A percentile compares a stretch with the other conserved stretches of the same genome.
These are phyloP conservation scores for Wickerhamomyces pijperi DNA, from an alignment of 805 yeast genomes.

Conservation along the genomic window DNA sequence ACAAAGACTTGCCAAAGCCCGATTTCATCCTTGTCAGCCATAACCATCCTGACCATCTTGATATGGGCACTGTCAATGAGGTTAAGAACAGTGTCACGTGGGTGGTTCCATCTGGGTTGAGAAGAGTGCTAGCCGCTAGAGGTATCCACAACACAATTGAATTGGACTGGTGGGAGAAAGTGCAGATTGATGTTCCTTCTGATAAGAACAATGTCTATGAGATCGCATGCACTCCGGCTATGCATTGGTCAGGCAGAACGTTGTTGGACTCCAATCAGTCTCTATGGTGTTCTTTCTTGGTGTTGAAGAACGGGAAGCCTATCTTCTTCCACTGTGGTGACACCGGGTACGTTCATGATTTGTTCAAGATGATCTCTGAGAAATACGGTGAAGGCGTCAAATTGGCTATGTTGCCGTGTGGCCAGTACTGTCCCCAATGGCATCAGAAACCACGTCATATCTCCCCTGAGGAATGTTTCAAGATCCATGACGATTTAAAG, in stretches of 20 bases:
- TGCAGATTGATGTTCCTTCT: slow-evolving; percentile 24
- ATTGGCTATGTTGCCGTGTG: slow-evolving; percentile 79
- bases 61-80: slow-evolving; percentile 38
- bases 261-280: slow-evolving; percentile 72
- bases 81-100: slow-evolving; percentile 59
- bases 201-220: slow-evolving; percentile 45
- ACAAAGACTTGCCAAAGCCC: slow-evolving; percentile 54
- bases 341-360: slow-evolving; percentile 74
- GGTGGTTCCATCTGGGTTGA: slow-evolving; percentile 82
- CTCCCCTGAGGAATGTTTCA: slow-evolving; percentile 66
- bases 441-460: slow-evolving; percentile 86
- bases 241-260: slow-evolving; percentile 93
- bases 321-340: slow-evolving; percentile 89
- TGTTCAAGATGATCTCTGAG: slow-evolving; percentile 56
- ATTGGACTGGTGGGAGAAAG: slow-evolving; percentile 87
- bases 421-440: slow-evolving; percentile 93
- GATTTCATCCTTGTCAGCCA: slow-evolving; percentile 77
- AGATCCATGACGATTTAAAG: slow-evolving; percentile 51
- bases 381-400: slow-evolving; percentile 47
- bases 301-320: slow-evolving; percentile 57
- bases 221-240: slow-evolving; percentile 82
- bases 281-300: slow-evolving; percentile 81
- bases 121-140: slow-evolving; percentile 40
- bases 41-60: slow-evolving; percentile 93
- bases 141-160: slow-evolving; percentile 60